Base-by-base conservation (phyloP, 768 basidiomycete species). In the Amanita phalloides region DNA sequence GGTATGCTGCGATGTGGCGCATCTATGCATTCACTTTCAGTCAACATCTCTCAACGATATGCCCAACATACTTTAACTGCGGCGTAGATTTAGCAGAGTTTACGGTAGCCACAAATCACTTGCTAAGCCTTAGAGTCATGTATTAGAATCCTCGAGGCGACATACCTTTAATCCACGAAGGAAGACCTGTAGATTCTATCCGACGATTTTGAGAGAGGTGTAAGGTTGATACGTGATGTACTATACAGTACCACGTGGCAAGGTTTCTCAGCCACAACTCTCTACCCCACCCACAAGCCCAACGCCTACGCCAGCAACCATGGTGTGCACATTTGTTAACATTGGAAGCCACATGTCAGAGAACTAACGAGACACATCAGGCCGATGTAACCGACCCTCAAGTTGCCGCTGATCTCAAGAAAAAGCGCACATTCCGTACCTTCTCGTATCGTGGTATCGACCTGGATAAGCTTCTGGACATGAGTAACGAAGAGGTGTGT, bases 381-480 rank as follows among this genome's bases (percentile, higher is more conserved):
- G 86, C 90, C 71, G 90, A 91, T 37, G 76, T 92, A 61, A 95
- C 94, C 71, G 93, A 96, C 71, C 91, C 93, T 65, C 71, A 82
- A 70, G 72, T 90, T 68, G 96, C 95, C 62, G 94, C 94, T 56
- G 95, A 94, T 69, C 80, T 95, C 75, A 96, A 96, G 86, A 94
- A 93, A 79, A 93, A 84, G 82, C 78, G 96, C 65, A 94, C 92
- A 54, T 98, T 98, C 88, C 89, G 91, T 65, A 97, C 95, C 63
- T 98, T 95, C 78, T 90, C 90, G 33, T 99, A 93, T 83, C 89
- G 96, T 64, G 96, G 96, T 62, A 74, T 99, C 62, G 94, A 95
- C 78, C 89, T 99, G 61, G 93, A 97, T 68, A 92, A 96, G 73
- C 90, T 98, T 68, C 75, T 99, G 61, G 96, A 99, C 70, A 69